Evolutionary conservation across 2,329 filamentous ascomycete genomes (phyloP).

Genomic region (Penicillium rolfsii): DNA sequence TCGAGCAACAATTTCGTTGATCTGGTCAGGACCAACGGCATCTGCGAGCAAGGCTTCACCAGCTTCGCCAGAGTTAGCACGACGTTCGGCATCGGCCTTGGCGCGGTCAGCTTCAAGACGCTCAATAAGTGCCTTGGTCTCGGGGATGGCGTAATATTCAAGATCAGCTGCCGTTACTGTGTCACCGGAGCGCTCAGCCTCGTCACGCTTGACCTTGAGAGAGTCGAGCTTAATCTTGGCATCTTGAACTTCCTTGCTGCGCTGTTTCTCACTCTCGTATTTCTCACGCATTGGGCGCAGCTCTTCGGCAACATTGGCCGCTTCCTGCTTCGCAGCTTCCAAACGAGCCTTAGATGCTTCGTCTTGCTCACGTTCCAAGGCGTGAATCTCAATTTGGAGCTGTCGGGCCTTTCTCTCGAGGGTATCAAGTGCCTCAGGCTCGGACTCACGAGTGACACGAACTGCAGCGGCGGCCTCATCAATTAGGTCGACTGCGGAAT

Average conservation of each 20-base stretch:
- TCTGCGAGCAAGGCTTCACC: conserved; percentile 81
- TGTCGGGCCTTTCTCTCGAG: conserved; percentile 88
- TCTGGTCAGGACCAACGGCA: conserved; percentile 93
- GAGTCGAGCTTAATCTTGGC: conserved; percentile 93
- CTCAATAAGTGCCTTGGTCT: conserved; percentile 80
- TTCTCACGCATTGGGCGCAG: conserved; percentile 88
- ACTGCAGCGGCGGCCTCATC: conserved; percentile 98
- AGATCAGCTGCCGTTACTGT: conserved; percentile 88
- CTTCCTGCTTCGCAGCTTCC: conserved; percentile 81
- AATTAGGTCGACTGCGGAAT: conserved; percentile 94
- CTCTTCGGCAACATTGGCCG: conserved; percentile 92
- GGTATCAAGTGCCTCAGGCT: conserved; percentile 93
- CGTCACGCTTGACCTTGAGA: conserved; percentile 87
- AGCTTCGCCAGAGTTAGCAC: conserved; percentile 59
- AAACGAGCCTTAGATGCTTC: conserved; percentile 86
- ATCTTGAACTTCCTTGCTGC: conserved; percentile 89
- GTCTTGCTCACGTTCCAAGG: conserved; percentile 89
- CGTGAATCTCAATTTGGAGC: conserved; percentile 96
- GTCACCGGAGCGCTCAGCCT: conserved; percentile 86
- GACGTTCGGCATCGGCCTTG: conserved; percentile 71
- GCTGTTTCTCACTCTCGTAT: conserved; percentile 89
- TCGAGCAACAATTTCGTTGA: conserved; percentile 95
- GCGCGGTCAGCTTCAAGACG: conserved; percentile 79
- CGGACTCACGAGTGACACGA: conserved; percentile 90
- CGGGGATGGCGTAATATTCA: conserved; percentile 95